Conservation (phyloP, 768 basidiomycete genomes). For the Thelephora ganbajun region DNA sequence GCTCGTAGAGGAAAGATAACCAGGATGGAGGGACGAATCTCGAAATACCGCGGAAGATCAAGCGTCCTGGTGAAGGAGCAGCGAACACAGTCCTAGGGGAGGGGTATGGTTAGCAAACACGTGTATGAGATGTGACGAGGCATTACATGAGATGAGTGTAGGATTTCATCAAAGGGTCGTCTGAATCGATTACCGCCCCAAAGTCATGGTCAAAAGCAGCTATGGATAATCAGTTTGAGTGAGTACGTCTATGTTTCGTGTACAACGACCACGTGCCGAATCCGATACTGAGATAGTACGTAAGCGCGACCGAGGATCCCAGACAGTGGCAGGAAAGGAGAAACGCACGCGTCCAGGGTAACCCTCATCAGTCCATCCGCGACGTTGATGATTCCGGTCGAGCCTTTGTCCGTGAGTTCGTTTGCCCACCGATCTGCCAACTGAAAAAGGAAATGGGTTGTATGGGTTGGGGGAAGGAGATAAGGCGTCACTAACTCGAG, state of each 20-base stretch:
- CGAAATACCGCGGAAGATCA: conserved; percentile 32
- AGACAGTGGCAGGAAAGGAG: background rate
- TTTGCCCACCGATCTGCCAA: too few relatives aligned
- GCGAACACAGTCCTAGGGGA: conserved; percentile 30
- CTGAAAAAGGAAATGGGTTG: too few relatives aligned
- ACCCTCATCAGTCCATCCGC: conserved; percentile 28
- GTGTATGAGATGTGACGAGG: background rate
- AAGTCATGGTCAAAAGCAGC: conserved; percentile 37
- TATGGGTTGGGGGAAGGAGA: too few relatives aligned
- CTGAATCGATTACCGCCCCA: conserved; percentile 30
- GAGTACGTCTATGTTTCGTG: background rate
- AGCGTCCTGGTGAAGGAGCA: conserved; percentile 28
- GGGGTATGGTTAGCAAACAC: conserved; percentile 1
- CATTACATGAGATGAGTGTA: conserved; percentile 29
- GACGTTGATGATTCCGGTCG: conserved; percentile 24
- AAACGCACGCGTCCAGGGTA: conserved; percentile 18
- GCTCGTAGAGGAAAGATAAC: conserved; percentile 30
- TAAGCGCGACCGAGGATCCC: background rate
- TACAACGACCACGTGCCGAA: background rate
- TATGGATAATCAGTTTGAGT: background rate
- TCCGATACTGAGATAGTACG: background rate
- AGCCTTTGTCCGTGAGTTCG: too few relatives aligned
- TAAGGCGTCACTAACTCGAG: too few relatives aligned
- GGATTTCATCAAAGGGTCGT: conserved; percentile 40
- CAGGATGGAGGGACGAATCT: conserved; percentile 27